Base-by-base conservation (phyloP, 495 filamentous ascomycete species). In the Apodospora peruviana region DNA sequence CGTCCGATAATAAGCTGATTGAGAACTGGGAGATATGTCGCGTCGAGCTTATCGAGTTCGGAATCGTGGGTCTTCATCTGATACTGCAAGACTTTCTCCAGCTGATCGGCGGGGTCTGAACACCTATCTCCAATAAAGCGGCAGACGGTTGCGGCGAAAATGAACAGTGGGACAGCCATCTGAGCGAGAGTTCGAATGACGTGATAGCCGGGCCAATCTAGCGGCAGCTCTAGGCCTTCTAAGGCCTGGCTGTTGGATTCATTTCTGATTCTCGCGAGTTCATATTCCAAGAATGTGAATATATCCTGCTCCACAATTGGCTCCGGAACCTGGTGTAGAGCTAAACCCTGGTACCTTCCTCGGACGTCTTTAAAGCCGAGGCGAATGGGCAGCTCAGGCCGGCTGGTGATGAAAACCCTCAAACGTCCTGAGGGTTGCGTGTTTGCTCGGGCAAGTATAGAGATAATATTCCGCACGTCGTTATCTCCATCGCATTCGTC, bases 401-500 rank as follows among this genome's bases (percentile, higher is more conserved):
- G 58, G 41, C 75, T 73, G 2, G 58, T 67, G 19, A 67, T 37
- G 34, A 67, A 65, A 40, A 58, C 17, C 24, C 18, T 61, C 16
- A 61, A 16, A 9, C 16, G 21, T 4, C 50, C 21, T 2, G 45
- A 52, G 23, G 24, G 7, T 27, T 49, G 0, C 1, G 11, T 10
- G 14, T 57, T 47, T 40, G 57, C 46, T 16, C 43, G 43, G 17
- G 64, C 43, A 1, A 76, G 50, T 1, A 77, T 47, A 4, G 44
- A 48, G 23, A 81, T 58, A 23, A 79, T 62, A 10, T 23, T 45
- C 55, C 47, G 50, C 0, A 74, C 48, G 46, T 75, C 66, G 16
- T 66, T 29, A 16, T 75, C 66, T 10, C 54, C 24, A 2, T 71
- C 69, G 50, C 72, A 80, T 51, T 81, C 74, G 42, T 79, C 78